These are phyloP conservation scores for Cryomyces minteri DNA, from an alignment of 495 filamentous ascomycete genomes.

Conservation along the genomic window DNA sequence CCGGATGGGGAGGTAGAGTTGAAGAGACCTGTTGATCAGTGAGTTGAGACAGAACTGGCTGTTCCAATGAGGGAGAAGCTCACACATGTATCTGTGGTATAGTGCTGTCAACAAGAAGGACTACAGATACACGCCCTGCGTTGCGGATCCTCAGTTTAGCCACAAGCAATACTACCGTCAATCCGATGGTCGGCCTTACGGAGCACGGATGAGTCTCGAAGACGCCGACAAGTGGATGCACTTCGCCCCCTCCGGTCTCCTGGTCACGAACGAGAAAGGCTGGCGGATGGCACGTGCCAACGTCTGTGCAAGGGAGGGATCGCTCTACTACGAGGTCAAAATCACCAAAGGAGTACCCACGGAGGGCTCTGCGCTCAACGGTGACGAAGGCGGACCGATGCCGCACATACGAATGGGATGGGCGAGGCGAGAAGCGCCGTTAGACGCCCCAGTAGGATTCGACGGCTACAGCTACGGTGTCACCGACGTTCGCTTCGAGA, in stretches of 20 bases:
- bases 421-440: conserved; percentile 71
- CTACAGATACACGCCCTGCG: conserved; percentile 79
- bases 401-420: conserved; percentile 77
- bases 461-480: conserved; percentile 95
- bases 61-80: background rate
- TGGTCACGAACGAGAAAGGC: conserved; percentile 60
- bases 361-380: conserved; percentile 11
- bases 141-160: conserved; percentile 70
- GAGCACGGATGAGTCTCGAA: conserved; percentile 73
- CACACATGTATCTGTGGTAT: background rate
- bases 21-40: conserved; percentile 20
- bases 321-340: conserved; percentile 87
- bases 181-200: conserved; percentile 66
- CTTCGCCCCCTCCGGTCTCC: conserved; percentile 38
- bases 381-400: conserved; percentile 12
- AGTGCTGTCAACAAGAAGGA: conserved; percentile 71
- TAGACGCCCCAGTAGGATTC: conserved; percentile 86
- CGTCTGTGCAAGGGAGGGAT: conserved; percentile 75
- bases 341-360: conserved; percentile 51
- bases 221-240: conserved; percentile 68
- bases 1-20: conserved; percentile 18
- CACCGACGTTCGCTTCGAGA: conserved; percentile 73
- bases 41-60: background rate
- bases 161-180: conserved; percentile 80
- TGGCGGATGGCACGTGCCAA: conserved; percentile 77